Base-by-base conservation (phyloP, 2,329 filamentous ascomycete genomes). In the Bipolaris zeicola region DNA sequence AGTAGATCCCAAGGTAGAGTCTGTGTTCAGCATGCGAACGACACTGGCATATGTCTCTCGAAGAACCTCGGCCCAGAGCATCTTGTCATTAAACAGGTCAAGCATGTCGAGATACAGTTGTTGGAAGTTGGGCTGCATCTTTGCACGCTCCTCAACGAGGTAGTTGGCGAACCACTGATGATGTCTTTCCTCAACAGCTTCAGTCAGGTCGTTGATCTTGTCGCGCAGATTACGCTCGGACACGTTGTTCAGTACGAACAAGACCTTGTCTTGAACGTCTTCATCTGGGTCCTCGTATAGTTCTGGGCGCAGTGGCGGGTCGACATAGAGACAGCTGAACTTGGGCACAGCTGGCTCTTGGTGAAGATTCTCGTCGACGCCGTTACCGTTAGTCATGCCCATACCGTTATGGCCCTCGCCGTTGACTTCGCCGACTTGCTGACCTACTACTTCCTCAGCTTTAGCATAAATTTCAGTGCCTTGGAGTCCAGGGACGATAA, bases 141-240 rank as follows among this genome's bases (percentile, higher is more conserved):
- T 98, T 31, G 94, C 96, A 43, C 96, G 91, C 73, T 97, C 91
- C 71, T 97, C 94, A 2, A 99, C 95, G 8, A 99, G 82, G 70
- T 98, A 96, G 45, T 88, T 88, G 6, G 96, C 95, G 71, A 99
- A 99, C 95, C 95, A 99, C 71, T 96, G 92, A 69, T 96, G 90
- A 73, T 97, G 89, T 64, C 88, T 87, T 50, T 89, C 86, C 48
- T 92, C 87, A 45, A 99, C 79, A 42, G 90, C 87, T 37, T 91
- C 88, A 47, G 87, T 88, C 36, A 99, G 84, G 64, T 97, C 92
- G 50, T 84, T 83, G 68, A 94, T 89, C 77, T 97, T 97, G 38
- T 89, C 84, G 50, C 91, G 87, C 16, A 99, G 81, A 42, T 96
- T 98, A 39, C 89, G 87, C 66, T 95, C 89, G 0, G 95, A 98